Conservation (phyloP, 768 basidiomycete genomes). For the Rossbeevera mucosa region DNA sequence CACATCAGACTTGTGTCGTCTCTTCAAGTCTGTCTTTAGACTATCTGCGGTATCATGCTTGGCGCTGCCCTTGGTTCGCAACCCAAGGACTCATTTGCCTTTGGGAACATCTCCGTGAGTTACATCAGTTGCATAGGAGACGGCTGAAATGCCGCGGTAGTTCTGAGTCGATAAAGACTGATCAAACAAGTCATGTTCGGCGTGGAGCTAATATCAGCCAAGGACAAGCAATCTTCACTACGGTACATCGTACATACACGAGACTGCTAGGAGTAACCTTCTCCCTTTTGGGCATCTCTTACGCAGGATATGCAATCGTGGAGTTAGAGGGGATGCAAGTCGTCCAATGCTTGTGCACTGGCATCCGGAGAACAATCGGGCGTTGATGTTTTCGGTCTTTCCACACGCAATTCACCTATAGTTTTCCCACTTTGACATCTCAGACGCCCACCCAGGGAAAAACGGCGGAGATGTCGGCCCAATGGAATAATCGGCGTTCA, state of each 20-base stretch:
- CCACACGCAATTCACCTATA: background rate
- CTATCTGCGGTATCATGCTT: background rate
- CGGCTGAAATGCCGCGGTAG: background rate
- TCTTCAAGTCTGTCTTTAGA: background rate
- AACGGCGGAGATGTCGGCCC: background rate
- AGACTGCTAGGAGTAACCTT: background rate
- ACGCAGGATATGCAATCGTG: background rate
- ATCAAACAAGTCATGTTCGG: background rate
- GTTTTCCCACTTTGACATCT: background rate
- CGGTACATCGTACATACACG: background rate
- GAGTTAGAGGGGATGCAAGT: constrained; percentile 19
- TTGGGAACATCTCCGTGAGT: background rate
- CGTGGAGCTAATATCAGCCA: background rate
- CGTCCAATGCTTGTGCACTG: background rate
- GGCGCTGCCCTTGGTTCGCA: background rate
- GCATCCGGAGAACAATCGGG: background rate
- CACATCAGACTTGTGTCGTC: background rate
- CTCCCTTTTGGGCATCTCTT: background rate
- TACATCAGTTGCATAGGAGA: background rate
- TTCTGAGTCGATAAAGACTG: background rate
- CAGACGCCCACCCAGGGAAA: background rate
- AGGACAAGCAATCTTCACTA: background rate
- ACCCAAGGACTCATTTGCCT: background rate
- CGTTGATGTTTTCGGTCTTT: background rate
- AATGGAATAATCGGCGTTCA: background rate